A percentile compares a stretch with the other conserved stretches of the same genome.
Conservation (phyloP, 2,329 filamentous ascomycete genomes). For the Sphaerulina vaccinii region DNA sequence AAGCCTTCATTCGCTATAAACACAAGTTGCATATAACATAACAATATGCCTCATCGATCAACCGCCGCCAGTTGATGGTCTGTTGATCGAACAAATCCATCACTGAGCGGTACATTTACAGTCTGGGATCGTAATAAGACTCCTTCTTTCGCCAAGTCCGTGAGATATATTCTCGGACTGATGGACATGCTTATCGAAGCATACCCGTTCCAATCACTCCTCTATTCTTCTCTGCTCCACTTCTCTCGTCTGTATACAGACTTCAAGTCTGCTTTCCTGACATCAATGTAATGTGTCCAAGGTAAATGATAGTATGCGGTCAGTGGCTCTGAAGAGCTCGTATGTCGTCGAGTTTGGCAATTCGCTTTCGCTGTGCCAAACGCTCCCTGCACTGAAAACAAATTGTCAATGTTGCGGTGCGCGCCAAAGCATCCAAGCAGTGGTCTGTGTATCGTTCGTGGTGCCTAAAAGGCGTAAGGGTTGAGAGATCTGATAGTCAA, state of each 20-base stretch:
- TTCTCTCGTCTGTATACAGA: conserved; percentile 6
- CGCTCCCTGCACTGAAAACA: too few relatives aligned
- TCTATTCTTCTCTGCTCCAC: conserved; percentile 3
- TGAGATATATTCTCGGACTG: background rate
- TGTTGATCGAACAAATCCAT: conserved; percentile 1
- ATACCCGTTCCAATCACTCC: conserved; percentile 6
- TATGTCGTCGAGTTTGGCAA: conserved; percentile 5
- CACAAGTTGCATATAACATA: conserved; percentile 10
- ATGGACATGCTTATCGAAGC: conserved; percentile 16
- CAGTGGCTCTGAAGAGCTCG: conserved; percentile 19
- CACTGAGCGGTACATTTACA: conserved; percentile 7
- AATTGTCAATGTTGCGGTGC: too few relatives aligned
- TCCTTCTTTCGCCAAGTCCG: background rate
- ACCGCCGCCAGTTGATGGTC: background rate
- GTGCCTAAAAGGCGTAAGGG: conserved; percentile 62
- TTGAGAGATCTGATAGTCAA: conserved; percentile 81
- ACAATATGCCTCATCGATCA: conserved; percentile 6
- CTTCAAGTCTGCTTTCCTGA: background rate
- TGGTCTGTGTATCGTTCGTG: too few relatives aligned
- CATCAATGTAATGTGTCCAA: conserved; percentile 7
- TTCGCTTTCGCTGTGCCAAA: too few relatives aligned
- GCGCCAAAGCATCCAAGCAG: too few relatives aligned
- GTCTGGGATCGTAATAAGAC: conserved; percentile 4
- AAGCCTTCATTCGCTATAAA: conserved; percentile 10
- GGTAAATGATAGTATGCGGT: conserved; percentile 29